Evolutionary conservation across 768 basidiomycete genomes (phyloP).

Genomic region (Collybiopsis luxurians): DNA sequence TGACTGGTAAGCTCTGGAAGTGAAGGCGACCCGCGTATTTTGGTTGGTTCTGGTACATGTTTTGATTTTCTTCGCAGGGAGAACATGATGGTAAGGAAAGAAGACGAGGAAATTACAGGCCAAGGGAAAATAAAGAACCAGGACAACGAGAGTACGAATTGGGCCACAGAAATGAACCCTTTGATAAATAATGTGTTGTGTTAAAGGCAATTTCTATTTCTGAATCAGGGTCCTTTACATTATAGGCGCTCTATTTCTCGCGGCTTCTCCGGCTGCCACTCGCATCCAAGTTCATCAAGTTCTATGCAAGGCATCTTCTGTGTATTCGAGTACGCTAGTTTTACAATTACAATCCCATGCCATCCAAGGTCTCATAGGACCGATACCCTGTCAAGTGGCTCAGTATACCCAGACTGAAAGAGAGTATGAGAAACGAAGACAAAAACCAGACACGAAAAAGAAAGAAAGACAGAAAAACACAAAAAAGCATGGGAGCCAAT

Average conservation of each 20-base stretch:
- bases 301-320: neutral
- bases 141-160: neutral
- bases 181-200: conserved; percentile 1
- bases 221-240: neutral
- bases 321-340: neutral
- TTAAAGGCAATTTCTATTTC: conserved; percentile 1
- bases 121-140: conserved; percentile 17
- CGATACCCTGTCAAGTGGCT: conserved; percentile 1
- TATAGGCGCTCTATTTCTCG: neutral
- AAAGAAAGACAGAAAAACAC: neutral
- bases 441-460: conserved; percentile 19
- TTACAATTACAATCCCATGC: conserved; percentile 10
- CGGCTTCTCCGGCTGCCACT: no score
- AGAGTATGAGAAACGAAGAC: conserved; percentile 9
- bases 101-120: conserved; percentile 8
- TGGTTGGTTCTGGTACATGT: conserved; percentile 47
- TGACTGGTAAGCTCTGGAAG: conserved; percentile 74
- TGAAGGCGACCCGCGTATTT: conserved; percentile 73
- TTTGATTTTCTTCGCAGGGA: conserved; percentile 68
- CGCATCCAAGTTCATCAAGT: no score
- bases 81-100: conserved; percentile 50
- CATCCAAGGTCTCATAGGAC: conserved; percentile 8
- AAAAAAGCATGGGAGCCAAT: conserved; percentile 10
- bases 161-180: neutral
- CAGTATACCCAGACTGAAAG: conserved; percentile 11